Evolutionary conservation across 306 rosid species (phyloP), one percentile per base, ranked within the genome.

Genomic region (Ormosia semicastrata): DNA sequence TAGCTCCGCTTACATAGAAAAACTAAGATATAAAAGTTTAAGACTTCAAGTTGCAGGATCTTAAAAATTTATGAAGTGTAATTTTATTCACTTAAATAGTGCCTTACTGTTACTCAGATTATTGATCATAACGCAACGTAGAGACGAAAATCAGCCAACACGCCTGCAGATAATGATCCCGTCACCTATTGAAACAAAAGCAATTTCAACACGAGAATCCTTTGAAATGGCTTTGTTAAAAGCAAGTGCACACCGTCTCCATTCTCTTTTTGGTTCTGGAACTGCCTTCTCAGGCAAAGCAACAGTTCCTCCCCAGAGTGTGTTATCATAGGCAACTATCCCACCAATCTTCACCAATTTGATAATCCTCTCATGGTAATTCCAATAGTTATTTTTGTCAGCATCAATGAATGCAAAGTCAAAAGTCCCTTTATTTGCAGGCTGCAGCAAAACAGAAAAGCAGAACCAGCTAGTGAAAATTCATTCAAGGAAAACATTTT

Each of bases 321-420:
- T 91, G 76, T 91, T 91, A 72, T 91, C 93, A 2, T 89, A 87
- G 2, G 84, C 87, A 13, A 70, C 83, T 6, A 89, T 3, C 10
- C 95, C 93, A 3, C 88, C 90, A 49, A 89, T 81, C 84, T 81
- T 89, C 49, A 87, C 40, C 87, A 89, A 60, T 62, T 84, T 86
- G 73, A 89, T 70, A 17, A 91, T 40, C 66, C 86, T 79, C 83
- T 87, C 89, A 46, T 91, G 90, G 87, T 91, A 89, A 66, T 83
- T 86, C 87, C 88, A 86, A 5, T 84, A 88, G 17, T 89, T 91
- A 32, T 60, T 66, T 76, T 87, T 84, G 85, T 89, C 89, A 1
- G 91, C 91, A 73, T 89, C 95, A 17, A 91, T 79, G 4, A 71
- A 91, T 3, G 90, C 90, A 79, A 86, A 89, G 85, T 88, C 91